Percentiles rank a stretch among this genome's conserved stretches.
Conservation (phyloP, 177 flowering plant species). For the Vitis hybrid region DNA sequence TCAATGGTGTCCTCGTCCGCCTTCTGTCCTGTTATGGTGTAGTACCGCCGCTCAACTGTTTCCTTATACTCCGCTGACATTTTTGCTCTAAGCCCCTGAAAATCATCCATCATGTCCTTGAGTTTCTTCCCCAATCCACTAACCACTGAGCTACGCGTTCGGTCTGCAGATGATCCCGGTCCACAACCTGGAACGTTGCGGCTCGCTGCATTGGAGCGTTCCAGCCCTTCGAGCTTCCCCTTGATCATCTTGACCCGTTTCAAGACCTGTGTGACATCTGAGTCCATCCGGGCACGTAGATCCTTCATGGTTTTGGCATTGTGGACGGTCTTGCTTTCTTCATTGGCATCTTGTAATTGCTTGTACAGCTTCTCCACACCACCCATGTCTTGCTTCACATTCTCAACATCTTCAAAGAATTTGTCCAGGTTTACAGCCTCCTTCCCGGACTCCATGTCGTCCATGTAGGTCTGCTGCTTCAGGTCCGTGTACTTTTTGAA, state of each 20-base stretch:
- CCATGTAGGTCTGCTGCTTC: constrained; percentile 31
- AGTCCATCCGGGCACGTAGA: constrained; percentile 46
- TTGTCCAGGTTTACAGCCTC: constrained; percentile 39
- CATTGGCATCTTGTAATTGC: constrained; percentile 46
- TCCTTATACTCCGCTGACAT: constrained; percentile 49
- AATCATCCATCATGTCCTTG: constrained; percentile 55
- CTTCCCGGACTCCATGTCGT: constrained; percentile 42
- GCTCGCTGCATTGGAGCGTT: constrained; percentile 37
- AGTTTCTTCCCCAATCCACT: constrained; percentile 56
- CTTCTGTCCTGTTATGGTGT: constrained; percentile 51
- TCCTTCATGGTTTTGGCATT: constrained; percentile 52
- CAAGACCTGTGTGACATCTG: constrained; percentile 40
- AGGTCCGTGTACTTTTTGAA: constrained; percentile 50
- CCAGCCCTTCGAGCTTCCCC: constrained; percentile 52
- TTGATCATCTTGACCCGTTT: constrained; percentile 45
- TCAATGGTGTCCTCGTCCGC: constrained; percentile 51
- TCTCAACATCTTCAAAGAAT: constrained; percentile 54
- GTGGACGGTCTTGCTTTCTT: constrained; percentile 46
- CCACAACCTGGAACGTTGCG: constrained; percentile 53
- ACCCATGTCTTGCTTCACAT: constrained; percentile 51
- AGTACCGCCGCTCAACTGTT: constrained; percentile 49
- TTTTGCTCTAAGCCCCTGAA: constrained; percentile 38
- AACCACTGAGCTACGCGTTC: constrained; percentile 54
- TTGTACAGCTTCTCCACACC: constrained; percentile 43
- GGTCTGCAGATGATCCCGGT: constrained; percentile 54